These are phyloP conservation scores for Clausena lansium DNA, from an alignment of 345 rosid species.

Conservation along the genomic window DNA sequence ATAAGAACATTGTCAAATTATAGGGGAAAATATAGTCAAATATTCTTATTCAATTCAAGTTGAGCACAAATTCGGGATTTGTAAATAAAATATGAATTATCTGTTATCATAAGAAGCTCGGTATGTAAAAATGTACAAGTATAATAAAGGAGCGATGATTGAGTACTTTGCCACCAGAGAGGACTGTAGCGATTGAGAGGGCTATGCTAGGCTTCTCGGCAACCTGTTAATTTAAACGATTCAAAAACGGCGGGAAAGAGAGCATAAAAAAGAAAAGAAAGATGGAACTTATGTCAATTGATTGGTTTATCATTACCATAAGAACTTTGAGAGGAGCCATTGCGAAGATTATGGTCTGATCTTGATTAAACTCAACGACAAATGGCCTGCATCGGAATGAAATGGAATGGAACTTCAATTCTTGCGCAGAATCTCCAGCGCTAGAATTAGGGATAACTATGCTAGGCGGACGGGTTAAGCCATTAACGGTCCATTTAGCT, in stretches of 20 bases:
- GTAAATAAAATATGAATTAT: not conserved
- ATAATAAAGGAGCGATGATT: not conserved
- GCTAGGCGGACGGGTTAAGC: too few species aligned
- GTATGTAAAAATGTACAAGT: too few species aligned
- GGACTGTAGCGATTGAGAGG: constrained; percentile 75
- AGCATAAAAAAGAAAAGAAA: not conserved
- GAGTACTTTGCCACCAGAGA: constrained; percentile 68
- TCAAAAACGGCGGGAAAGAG: not conserved
- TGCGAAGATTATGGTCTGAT: not conserved
- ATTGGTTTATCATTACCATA: not conserved
- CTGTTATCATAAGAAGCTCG: too few species aligned
- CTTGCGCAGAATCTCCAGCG: not conserved
- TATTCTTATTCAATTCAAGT: not conserved
- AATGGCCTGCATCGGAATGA: not conserved
- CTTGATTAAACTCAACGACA: not conserved
- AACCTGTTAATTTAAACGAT: constrained; percentile 33
- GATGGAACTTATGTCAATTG: not conserved
- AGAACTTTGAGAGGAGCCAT: constrained; percentile 14
- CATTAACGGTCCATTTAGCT: too few species aligned
- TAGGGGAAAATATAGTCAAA: not conserved
- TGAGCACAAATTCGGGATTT: not conserved
- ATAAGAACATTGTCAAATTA: not conserved
- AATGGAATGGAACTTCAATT: not conserved
- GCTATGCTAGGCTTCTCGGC: constrained; percentile 99
- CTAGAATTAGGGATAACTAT: too few species aligned